These are phyloP conservation scores for Fusarium sp. DNA, from an alignment of 2,329 filamentous ascomycete species.

Conservation along the genomic window DNA sequence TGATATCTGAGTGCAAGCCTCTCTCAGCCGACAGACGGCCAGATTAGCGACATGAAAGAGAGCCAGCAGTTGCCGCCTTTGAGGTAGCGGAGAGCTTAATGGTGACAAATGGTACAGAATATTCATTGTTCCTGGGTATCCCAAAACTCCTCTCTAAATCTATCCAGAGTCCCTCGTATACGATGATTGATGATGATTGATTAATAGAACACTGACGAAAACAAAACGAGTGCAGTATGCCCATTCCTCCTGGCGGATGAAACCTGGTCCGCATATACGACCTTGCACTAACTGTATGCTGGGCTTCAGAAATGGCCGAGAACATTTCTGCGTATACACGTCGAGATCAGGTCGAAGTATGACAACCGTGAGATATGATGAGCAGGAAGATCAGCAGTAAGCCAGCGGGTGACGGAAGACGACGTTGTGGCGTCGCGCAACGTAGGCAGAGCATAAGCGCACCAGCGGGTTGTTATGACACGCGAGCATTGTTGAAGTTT, in stretches of 20 bases:
- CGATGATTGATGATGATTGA: too few relatives aligned
- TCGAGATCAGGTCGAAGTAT: background rate
- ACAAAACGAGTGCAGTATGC: background rate
- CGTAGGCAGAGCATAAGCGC: background rate
- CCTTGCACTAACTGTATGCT: background rate
- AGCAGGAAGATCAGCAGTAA: background rate
- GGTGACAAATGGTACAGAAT: constrained; percentile 2
- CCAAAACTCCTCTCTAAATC: constrained; percentile 38
- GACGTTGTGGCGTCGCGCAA: background rate
- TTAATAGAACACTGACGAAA: background rate
- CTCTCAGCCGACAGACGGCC: background rate
- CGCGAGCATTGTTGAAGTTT: background rate
- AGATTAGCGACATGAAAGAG: background rate
- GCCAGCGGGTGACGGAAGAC: background rate
- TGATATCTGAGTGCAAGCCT: background rate
- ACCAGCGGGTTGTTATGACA: constrained; percentile 3
- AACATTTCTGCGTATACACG: background rate
- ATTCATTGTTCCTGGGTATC: constrained; percentile 31
- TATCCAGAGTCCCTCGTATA: constrained; percentile 12
- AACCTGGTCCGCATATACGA: background rate
- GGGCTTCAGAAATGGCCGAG: background rate
- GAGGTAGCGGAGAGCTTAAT: background rate
- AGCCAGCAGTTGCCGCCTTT: background rate
- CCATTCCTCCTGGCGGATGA: background rate
- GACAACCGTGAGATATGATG: background rate